Evolutionary conservation across 495 filamentous ascomycete genomes (phyloP).

Genomic region (Aspergillus cavernicola): DNA sequence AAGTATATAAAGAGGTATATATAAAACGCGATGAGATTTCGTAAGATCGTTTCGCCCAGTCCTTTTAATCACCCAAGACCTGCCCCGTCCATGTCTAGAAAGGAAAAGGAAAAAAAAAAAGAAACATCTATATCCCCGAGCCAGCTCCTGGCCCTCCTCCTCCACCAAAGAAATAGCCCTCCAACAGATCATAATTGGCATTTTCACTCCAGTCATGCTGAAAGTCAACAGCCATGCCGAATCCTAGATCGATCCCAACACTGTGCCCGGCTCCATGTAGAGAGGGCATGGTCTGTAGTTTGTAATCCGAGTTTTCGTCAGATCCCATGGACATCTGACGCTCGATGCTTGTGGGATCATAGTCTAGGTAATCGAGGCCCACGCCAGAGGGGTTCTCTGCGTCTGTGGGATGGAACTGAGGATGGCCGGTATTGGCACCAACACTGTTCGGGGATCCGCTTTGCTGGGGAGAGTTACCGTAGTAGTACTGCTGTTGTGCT

Average conservation of each 20-base stretch:
- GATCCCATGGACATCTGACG: slow-evolving; percentile 23
- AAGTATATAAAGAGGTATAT: background rate
- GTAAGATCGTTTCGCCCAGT: slow-evolving; percentile 2
- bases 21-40: background rate
- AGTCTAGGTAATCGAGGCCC: slow-evolving; percentile 40
- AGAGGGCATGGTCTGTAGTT: slow-evolving; percentile 25
- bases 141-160: slow-evolving; percentile 24
- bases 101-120: background rate
- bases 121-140: slow-evolving; percentile 4
- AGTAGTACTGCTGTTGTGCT: slow-evolving; percentile 36
- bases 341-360: slow-evolving; percentile 30
- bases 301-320: slow-evolving; percentile 32
- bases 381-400: slow-evolving; percentile 30
- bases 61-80: background rate
- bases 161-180: slow-evolving; percentile 87
- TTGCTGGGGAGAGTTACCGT: slow-evolving; percentile 39
- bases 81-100: background rate
- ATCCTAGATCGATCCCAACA: slow-evolving; percentile 64
- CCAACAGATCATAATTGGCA: slow-evolving; percentile 76
- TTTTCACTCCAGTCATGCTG: slow-evolving; percentile 81
- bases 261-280: slow-evolving; percentile 38
- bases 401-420: slow-evolving; percentile 21
- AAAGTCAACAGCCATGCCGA: slow-evolving; percentile 68
- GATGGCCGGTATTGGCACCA: slow-evolving; percentile 17
- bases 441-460: slow-evolving; percentile 36